phyloP scores from a whole-genome alignment of 2,329 filamentous ascomycete species.

The Ophiocordyceps robertsii region DNA sequence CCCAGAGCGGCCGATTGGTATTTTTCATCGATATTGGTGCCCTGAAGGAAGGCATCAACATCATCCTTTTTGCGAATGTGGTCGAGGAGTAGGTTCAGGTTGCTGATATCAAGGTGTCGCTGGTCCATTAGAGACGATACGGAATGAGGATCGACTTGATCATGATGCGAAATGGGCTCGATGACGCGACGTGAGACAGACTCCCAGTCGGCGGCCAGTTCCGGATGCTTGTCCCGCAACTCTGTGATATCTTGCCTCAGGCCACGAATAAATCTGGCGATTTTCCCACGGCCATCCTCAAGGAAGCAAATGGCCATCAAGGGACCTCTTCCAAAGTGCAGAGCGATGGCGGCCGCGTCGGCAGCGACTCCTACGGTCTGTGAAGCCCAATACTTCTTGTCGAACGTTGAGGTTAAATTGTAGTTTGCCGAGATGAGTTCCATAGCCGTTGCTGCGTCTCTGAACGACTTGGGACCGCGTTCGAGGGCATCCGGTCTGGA shows the following conservation, averaged over 20 bases:
- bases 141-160: too few species aligned
- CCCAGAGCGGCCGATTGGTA: slow-evolving; percentile 1
- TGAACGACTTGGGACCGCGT: background rate
- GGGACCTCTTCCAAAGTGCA: background rate
- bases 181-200: too few species aligned
- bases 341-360: background rate
- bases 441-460: background rate
- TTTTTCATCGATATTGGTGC: too few species aligned
- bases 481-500: background rate
- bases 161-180: too few species aligned
- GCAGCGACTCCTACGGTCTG: background rate
- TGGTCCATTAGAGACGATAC: too few species aligned
- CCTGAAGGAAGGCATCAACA: too few species aligned
- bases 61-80: too few species aligned
- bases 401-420: background rate
- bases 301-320: slow-evolving; percentile 7
- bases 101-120: too few species aligned
- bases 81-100: too few species aligned
- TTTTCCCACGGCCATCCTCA: slow-evolving; percentile 13
- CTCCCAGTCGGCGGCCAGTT: background rate
- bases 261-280: slow-evolving; percentile 9
- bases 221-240: background rate
- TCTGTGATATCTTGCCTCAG: slow-evolving; percentile 6
- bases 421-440: background rate
- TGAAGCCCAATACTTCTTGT: background rate